A percentile compares a stretch with the other conserved stretches of the same genome.
These are phyloP conservation scores for Amanita polypyramis DNA, from an alignment of 768 basidiomycete species.

Conservation along the genomic window DNA sequence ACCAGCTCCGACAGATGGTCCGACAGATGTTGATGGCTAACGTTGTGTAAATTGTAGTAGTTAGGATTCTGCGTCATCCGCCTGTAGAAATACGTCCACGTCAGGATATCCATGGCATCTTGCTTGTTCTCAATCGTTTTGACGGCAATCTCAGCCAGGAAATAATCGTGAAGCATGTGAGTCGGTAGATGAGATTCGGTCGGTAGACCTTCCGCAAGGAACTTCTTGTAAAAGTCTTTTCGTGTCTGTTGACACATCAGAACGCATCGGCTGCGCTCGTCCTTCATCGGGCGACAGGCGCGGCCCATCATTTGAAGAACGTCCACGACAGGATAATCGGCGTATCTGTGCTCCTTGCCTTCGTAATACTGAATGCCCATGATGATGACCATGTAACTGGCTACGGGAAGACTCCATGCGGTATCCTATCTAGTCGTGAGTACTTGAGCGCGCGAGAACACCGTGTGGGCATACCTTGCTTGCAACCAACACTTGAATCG, in stretches of 20 bases:
- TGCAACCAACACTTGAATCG: conserved; percentile 89
- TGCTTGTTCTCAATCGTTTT: conserved; percentile 99
- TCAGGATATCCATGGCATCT: conserved; percentile 95
- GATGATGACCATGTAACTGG: conserved; percentile 96
- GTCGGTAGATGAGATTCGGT: conserved; percentile 94
- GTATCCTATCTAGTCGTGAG: conserved; percentile 51
- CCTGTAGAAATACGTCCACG: conserved; percentile 98
- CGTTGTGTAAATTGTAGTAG: conserved; percentile 90
- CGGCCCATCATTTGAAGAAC: conserved; percentile 99
- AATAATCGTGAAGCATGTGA: conserved; percentile 89
- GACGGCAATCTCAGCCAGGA: conserved; percentile 96
- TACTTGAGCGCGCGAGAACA: neutral
- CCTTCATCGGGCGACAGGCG: conserved; percentile 87
- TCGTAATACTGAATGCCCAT: conserved; percentile 99
- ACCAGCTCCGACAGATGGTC: conserved; percentile 95
- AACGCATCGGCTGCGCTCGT: conserved; percentile 86
- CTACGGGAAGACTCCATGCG: conserved; percentile 90
- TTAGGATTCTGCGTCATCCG: conserved; percentile 97
- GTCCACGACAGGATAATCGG: conserved; percentile 98
- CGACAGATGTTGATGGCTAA: conserved; percentile 90
- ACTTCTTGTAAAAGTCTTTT: conserved; percentile 99
- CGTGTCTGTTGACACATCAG: conserved; percentile 96
- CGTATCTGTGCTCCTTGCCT: conserved; percentile 95
- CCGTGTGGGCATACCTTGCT: conserved; percentile 57
- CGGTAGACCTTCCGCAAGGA: conserved; percentile 92